A percentile compares a stretch with the other conserved stretches of the same genome.
Evolutionary conservation across 441 rosid species (phyloP).

Genomic region (Dalechampia spathulata): DNA sequence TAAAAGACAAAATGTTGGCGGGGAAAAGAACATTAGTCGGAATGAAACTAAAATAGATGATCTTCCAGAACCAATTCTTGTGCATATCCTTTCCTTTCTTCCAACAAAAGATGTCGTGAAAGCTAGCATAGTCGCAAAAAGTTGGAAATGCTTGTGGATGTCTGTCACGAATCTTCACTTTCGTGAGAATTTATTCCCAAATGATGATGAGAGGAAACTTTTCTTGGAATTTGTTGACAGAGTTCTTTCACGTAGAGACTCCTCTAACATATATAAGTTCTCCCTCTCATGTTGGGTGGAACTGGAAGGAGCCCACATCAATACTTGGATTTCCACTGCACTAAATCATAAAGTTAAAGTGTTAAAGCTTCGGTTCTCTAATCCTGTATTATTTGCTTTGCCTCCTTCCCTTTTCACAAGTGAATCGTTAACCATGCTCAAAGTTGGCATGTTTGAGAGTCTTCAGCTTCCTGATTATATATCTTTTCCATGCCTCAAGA

Average conservation of each 20-base stretch:
- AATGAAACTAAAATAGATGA: too few relatives aligned
- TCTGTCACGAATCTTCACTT: background rate
- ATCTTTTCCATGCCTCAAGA: background rate
- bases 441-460: background rate
- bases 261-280: background rate
- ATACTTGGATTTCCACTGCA: slow-evolving; percentile 12
- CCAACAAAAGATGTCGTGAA: slow-evolving; percentile 8
- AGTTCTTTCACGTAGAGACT: background rate
- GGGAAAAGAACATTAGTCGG: too few relatives aligned
- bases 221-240: background rate
- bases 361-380: background rate
- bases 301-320: background rate
- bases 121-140: slow-evolving; percentile 2
- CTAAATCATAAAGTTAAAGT: background rate
- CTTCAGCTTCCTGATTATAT: background rate
- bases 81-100: slow-evolving; percentile 10
- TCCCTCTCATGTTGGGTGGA: background rate
- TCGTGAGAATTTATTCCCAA: background rate
- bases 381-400: background rate
- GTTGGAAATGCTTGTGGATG: background rate
- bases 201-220: background rate
- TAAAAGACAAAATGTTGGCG: too few relatives aligned
- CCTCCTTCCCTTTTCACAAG: slow-evolving; percentile 5
- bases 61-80: too few relatives aligned
- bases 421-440: background rate